Evolutionary conservation across 2,329 filamentous ascomycete genomes (phyloP).

Genomic region (Alternaria sp.): DNA sequence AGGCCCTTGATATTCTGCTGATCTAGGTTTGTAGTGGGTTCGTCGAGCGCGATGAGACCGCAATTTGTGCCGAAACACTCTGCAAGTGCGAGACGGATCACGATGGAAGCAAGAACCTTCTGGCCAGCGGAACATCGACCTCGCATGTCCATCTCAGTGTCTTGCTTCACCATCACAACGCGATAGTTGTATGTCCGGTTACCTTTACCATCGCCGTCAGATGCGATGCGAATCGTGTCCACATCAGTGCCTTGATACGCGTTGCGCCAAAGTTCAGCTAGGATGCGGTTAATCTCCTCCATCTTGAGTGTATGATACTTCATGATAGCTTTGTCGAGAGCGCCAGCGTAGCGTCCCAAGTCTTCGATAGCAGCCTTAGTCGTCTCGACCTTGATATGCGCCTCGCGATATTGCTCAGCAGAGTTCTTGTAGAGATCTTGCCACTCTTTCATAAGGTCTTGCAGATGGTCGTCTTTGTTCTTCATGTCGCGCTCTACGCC

Average conservation of each 20-base stretch:
- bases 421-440: slow-evolving; percentile 87
- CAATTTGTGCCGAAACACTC: slow-evolving; percentile 97
- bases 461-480: slow-evolving; percentile 83
- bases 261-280: slow-evolving; percentile 94
- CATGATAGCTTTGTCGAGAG: slow-evolving; percentile 96
- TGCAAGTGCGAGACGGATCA: slow-evolving; percentile 93
- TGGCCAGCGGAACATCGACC: slow-evolving; percentile 96
- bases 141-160: slow-evolving; percentile 99
- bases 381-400: slow-evolving; percentile 87
- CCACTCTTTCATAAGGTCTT: slow-evolving; percentile 78
- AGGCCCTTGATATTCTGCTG: slow-evolving; percentile 92
- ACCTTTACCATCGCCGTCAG: slow-evolving; percentile 80
- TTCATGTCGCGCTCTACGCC: slow-evolving; percentile 80
- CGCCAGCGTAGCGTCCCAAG: slow-evolving; percentile 79
- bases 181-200: slow-evolving; percentile 96
- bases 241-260: slow-evolving; percentile 98
- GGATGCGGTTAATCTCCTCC: slow-evolving; percentile 96
- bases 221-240: slow-evolving; percentile 93
- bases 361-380: slow-evolving; percentile 94
- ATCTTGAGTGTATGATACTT: slow-evolving; percentile 96
- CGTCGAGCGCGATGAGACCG: slow-evolving; percentile 94
- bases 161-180: slow-evolving; percentile 95
- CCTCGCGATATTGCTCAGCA: slow-evolving; percentile 79
- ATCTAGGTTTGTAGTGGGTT: slow-evolving; percentile 97
- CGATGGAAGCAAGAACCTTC: slow-evolving; percentile 95